A percentile compares a stretch with the other conserved stretches of the same genome.
These are phyloP conservation scores for Pichia cephalocereana DNA, from an alignment of 805 yeast genomes.

Conservation along the genomic window DNA sequence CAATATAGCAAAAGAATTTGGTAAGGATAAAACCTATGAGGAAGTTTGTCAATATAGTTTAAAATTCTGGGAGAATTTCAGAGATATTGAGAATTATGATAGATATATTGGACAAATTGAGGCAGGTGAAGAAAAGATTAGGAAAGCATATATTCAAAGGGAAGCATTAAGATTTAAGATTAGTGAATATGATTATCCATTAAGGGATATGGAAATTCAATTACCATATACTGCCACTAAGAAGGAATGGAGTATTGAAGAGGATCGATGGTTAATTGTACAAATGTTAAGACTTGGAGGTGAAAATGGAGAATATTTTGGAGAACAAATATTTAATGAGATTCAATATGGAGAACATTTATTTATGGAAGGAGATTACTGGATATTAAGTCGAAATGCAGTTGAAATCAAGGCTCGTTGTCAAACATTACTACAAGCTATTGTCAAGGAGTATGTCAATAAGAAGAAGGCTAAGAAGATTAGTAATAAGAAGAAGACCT, in stretches of 20 bases:
- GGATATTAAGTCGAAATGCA: slow-evolving; percentile 69
- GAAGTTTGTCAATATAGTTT: slow-evolving; percentile 72
- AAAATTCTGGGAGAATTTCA: slow-evolving; percentile 72
- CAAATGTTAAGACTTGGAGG: slow-evolving; percentile 75
- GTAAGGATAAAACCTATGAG: slow-evolving; percentile 60
- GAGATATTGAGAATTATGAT: slow-evolving; percentile 84
- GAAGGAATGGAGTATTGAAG: slow-evolving; percentile 75
- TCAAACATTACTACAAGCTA: slow-evolving; percentile 62
- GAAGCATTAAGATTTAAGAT: slow-evolving; percentile 74
- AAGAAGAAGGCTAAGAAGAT: not conserved
- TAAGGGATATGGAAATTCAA: slow-evolving; percentile 65
- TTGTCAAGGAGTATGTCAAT: slow-evolving; percentile 62
- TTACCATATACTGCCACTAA: slow-evolving; percentile 53
- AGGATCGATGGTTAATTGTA: slow-evolving; percentile 78
- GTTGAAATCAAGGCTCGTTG: slow-evolving; percentile 78
- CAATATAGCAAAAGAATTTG: slow-evolving; percentile 70
- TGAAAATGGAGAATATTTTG: slow-evolving; percentile 59
- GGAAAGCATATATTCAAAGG: slow-evolving; percentile 57
- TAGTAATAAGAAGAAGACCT: not conserved
- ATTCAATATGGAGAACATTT: slow-evolving; percentile 36
- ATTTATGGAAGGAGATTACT: slow-evolving; percentile 45
- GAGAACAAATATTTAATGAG: slow-evolving; percentile 68
- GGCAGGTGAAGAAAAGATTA: slow-evolving; percentile 77
- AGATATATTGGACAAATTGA: slow-evolving; percentile 74
- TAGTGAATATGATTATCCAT: slow-evolving; percentile 54